Evolutionary conservation across 192 early-diverging fungal genomes (phyloP), one percentile per base, ranked within the genome.

Genomic region (Coemansia sp.): DNA sequence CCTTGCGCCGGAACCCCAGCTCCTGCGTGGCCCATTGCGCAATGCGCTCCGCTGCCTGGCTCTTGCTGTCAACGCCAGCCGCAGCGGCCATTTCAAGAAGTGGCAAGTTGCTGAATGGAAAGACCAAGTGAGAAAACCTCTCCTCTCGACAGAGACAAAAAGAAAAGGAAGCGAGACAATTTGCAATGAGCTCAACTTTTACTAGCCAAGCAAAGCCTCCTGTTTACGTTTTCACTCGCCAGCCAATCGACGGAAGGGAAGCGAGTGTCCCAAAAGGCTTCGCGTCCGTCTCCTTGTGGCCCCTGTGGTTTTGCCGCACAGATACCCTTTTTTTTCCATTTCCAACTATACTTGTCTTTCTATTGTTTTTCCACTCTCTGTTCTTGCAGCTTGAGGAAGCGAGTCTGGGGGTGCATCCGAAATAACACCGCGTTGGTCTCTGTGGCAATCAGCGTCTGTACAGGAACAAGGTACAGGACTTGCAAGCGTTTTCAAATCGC

Each of bases 21-120:
- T 67, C 70, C 11, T 63, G 16, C 3, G 59, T 74, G 12, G 70
- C 70, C 70, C 70, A 74, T 20, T 44, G 38, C 9, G 64, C 57
- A 29, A 74, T 47, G 10, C 48, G 47, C 34, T 44, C 36, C 21
- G 68, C 68, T 9, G 31, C 33, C 26, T 60, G 53, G 12, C 48
- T 27, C 38, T 72, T 72, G 47, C 47, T 54, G 8, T 29, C 12
- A 0, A 36, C 16, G 17, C 7, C 34, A 12, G 10, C 39, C 2
- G 38, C 16, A 5, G 30, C 30, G 20, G 30, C 35, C 53, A 60
- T 56, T 2, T 3, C 16, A 34, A 8, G 19, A 34, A 23, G 2
- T 37, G 23, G 19, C 19, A 1, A n/a, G n/a, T n/a, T n/a, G 18
- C 26, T 16, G 12, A 42, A 22, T 42, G n/a, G 16, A 21, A 42